These are phyloP conservation scores for Ophiocordyceps unilateralis DNA, from an alignment of 2,329 filamentous ascomycete species.

Conservation along the genomic window DNA sequence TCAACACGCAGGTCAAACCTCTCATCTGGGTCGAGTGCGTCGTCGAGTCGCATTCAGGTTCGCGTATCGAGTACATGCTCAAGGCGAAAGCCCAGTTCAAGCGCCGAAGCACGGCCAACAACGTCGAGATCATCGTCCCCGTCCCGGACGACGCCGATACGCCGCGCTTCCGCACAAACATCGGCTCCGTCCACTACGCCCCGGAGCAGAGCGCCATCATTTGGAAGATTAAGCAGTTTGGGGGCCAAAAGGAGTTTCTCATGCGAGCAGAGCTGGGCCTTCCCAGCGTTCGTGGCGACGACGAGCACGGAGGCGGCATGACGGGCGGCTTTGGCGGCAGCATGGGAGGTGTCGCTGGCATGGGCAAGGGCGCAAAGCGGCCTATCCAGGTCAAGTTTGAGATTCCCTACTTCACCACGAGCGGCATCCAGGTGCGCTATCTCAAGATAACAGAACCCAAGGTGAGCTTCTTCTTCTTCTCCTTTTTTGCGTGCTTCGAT, in stretches of 20 bases:
- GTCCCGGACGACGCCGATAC: slow-evolving; percentile 95
- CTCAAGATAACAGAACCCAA: slow-evolving; percentile 99
- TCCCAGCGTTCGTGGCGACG: slow-evolving; percentile 84
- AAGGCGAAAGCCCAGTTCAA: slow-evolving; percentile 98
- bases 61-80: slow-evolving; percentile 95
- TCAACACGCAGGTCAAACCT: slow-evolving; percentile 97
- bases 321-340: slow-evolving; percentile 92
- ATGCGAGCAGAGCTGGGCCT: slow-evolving; percentile 95
- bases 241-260: slow-evolving; percentile 93
- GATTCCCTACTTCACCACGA: slow-evolving; percentile 99
- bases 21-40: slow-evolving; percentile 98
- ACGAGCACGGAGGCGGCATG: slow-evolving; percentile 93
- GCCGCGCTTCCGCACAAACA: slow-evolving; percentile 91
- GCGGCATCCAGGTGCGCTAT: slow-evolving; percentile 94
- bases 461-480: slow-evolving; percentile 34
- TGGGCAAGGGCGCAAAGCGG: slow-evolving; percentile 71
- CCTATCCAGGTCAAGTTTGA: slow-evolving; percentile 99
- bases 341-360: slow-evolving; percentile 74
- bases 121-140: slow-evolving; percentile 93
- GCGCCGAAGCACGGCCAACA: slow-evolving; percentile 91
- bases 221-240: slow-evolving; percentile 99
- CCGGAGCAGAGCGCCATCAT: slow-evolving; percentile 95
- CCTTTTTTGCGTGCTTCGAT: not conserved
- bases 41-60: slow-evolving; percentile 89
- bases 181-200: slow-evolving; percentile 92